These are phyloP conservation scores for Myxozyma vanderwaltii DNA, from an alignment of 805 yeast species.

Conservation along the genomic window DNA sequence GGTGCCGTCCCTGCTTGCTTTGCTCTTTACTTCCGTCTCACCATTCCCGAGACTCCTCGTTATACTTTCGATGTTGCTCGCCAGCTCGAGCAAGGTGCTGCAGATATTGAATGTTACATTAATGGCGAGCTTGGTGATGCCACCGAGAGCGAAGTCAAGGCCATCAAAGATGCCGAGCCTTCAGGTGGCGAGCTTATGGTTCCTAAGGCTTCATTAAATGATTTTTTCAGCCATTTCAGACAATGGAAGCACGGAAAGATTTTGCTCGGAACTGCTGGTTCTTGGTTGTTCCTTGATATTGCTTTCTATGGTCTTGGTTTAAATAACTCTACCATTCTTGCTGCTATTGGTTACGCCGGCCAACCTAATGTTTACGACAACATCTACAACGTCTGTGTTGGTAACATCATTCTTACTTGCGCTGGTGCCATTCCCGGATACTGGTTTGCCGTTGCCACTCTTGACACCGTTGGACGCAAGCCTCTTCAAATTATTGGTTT, in stretches of 20 bases:
- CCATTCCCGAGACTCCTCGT: slow-evolving; percentile 94
- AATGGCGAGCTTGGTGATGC: slow-evolving; percentile 58
- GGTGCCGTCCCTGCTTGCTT: slow-evolving; percentile 86
- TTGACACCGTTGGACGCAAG: slow-evolving; percentile 83
- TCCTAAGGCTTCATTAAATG: slow-evolving; percentile 79
- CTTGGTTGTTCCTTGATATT: slow-evolving; percentile 89
- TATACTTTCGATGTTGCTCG: slow-evolving; percentile 75
- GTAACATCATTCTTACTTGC: slow-evolving; percentile 88
- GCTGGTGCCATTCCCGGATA: slow-evolving; percentile 96
- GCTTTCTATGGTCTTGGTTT: slow-evolving; percentile 88
- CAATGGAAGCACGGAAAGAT: slow-evolving; percentile 89
- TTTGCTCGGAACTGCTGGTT: slow-evolving; percentile 83
- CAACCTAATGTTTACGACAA: slow-evolving; percentile 67
- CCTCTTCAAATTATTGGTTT: slow-evolving; percentile 80
- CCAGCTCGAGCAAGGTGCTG: slow-evolving; percentile 58
- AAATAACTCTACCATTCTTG: slow-evolving; percentile 76
- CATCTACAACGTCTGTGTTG: slow-evolving; percentile 79
- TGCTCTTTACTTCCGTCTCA: slow-evolving; percentile 85
- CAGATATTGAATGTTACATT: slow-evolving; percentile 55
- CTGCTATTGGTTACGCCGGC: slow-evolving; percentile 82
- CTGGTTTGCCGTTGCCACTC: slow-evolving; percentile 79
- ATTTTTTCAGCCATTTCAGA: slow-evolving; percentile 70
- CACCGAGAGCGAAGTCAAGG: slow-evolving; percentile 42
- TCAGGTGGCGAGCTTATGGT: slow-evolving; percentile 50
- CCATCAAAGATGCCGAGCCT: slow-evolving; percentile 21